Evolutionary conservation across 1,139 yeast genomes (phyloP).

Genomic region (Taphrina populina): DNA sequence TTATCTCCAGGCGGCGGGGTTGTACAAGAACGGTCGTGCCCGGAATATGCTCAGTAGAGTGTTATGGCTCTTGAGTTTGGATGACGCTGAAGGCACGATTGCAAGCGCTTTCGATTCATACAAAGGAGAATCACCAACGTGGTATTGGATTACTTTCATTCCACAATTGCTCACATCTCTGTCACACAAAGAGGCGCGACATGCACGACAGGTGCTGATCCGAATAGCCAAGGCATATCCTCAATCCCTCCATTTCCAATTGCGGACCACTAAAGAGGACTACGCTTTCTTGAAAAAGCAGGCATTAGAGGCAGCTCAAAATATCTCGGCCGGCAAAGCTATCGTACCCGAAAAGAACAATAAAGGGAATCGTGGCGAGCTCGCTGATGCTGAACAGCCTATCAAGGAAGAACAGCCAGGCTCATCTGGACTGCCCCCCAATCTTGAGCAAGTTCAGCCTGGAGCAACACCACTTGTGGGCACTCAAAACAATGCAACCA

Average conservation of each 20-base stretch:
- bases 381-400: too few relatives aligned
- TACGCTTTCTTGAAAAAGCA: conserved; percentile 84
- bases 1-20: conserved; percentile 94
- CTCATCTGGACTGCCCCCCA: too few relatives aligned
- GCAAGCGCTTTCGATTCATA: conserved; percentile 87
- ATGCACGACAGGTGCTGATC: conserved; percentile 82
- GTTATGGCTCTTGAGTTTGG: conserved; percentile 89
- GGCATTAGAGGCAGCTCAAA: conserved; percentile 60
- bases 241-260: conserved; percentile 92
- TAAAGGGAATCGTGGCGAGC: not conserved
- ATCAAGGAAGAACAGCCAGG: too few relatives aligned
- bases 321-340: conserved; percentile 42
- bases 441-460: too few relatives aligned
- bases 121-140: conserved; percentile 94
- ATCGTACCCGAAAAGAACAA: too few relatives aligned
- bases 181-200: conserved; percentile 84
- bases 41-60: conserved; percentile 84
- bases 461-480: too few relatives aligned
- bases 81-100: conserved; percentile 76
- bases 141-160: conserved; percentile 98
- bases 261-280: conserved; percentile 92
- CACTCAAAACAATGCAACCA: too few relatives aligned
- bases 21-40: conserved; percentile 89
- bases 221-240: conserved; percentile 95
- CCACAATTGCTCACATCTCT: conserved; percentile 89